Evolutionary conservation across 2,329 filamentous ascomycete genomes (phyloP), one percentile per base, ranked within the genome.

Genomic region (Simplicillium sp.): DNA sequence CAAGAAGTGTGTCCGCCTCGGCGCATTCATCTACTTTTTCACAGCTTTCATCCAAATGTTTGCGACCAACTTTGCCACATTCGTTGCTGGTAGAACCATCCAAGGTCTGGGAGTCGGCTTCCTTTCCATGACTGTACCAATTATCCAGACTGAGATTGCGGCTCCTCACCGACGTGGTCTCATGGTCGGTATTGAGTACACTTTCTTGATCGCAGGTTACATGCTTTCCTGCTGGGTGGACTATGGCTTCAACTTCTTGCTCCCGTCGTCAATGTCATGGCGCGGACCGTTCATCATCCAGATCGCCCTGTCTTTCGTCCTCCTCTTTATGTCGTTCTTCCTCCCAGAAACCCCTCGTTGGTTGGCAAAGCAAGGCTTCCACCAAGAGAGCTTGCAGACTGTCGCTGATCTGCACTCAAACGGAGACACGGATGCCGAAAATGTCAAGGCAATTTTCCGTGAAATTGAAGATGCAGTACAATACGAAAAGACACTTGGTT

Each of bases 331-430:
- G 42, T 48, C 46, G 11, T 46, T 48, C 20, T 38, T 46, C 37
- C 45, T 47, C 13, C 61, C 61, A 3, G 59, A 64, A 37, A 63
- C 60, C 0, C 60, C 61, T 14, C 54, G 60, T 33, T 66, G 64
- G 61, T 50, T 67, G 5, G 62, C 61, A 11, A 57, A 55, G 37
- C 65, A 64, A 40, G 61, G 34, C 5, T 47, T 47, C 32, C 39
- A 31, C 5, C 16, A 46, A 14, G 61, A 65, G 43, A 54, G 54
- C 39, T 50, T 65, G 6, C 61, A 25, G 9, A 64, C 60, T 1
- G 50, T 65, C n/a, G 62, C 62, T 9, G 62, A 65, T 41, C 48
- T 65, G 2, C 62, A 65, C 41, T 53, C 60, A 0, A 43, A 54
- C 17, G 60, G 61, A 4, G 50, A 65, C 36, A 59, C 44, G 3